Evolutionary conservation across 306 rosid species (phyloP).

Genomic region (Urtica urens): DNA sequence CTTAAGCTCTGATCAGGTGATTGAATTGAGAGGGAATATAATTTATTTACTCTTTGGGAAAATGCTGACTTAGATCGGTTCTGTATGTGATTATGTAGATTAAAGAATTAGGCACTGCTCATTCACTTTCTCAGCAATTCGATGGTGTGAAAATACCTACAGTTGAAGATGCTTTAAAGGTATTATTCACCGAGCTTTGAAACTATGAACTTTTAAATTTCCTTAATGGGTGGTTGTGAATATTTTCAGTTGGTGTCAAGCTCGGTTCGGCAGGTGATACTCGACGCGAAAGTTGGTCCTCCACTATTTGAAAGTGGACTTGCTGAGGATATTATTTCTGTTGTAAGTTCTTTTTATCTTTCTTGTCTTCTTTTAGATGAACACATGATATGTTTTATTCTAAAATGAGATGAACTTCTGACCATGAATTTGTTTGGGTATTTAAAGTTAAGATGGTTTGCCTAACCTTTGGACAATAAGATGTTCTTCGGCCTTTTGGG

Average conservation of each 20-base stretch:
- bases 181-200: constrained; percentile 12
- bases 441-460: background rate
- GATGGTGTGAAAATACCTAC: constrained; percentile 45
- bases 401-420: background rate
- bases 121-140: constrained; percentile 27
- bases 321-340: constrained; percentile 58
- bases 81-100: constrained; percentile 44
- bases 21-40: background rate
- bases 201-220: background rate
- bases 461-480: no score
- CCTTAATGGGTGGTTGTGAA: constrained; percentile 9
- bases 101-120: constrained; percentile 38
- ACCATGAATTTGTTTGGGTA: background rate
- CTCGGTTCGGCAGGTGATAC: constrained; percentile 57
- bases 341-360: constrained; percentile 43
- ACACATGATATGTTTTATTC: constrained; percentile 1
- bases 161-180: constrained; percentile 70
- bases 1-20: constrained; percentile 49
- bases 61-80: background rate
- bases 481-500: no score
- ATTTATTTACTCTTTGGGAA: no score
- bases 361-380: constrained; percentile 2
- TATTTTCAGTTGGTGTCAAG: constrained; percentile 43
- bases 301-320: constrained; percentile 77
- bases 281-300: constrained; percentile 84